phyloP scores from a whole-genome alignment of 2,329 filamentous ascomycete genomes.

The Hirsutella rhossiliensis region DNA sequence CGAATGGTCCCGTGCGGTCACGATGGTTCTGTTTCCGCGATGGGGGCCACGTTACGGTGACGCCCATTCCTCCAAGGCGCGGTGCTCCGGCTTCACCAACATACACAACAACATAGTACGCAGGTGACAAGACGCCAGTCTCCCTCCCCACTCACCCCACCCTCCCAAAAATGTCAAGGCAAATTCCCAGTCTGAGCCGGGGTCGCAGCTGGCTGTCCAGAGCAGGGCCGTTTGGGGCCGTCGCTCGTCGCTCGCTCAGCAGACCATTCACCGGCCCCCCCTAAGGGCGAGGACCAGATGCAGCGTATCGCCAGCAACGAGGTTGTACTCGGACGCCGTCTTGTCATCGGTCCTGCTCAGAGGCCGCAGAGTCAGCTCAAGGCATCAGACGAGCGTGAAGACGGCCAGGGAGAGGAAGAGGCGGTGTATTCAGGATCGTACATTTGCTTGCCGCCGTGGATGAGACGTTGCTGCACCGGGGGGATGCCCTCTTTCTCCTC shows the following conservation, averaged over 20 bases:
- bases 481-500: conserved; percentile 99
- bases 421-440: conserved; percentile 28
- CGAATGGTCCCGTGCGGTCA: too few relatives aligned
- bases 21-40: too few relatives aligned
- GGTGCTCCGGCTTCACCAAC: too few relatives aligned
- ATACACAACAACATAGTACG: too few relatives aligned
- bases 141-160: too few relatives aligned
- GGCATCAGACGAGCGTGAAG: neutral
- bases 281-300: conserved; percentile 77
- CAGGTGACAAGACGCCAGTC: too few relatives aligned
- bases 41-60: too few relatives aligned
- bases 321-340: conserved; percentile 77
- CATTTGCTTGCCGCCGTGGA: conserved; percentile 98
- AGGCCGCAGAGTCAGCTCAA: neutral
- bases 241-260: neutral
- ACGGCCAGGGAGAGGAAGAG: neutral
- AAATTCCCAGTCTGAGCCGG: too few relatives aligned
- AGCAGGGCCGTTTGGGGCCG: too few relatives aligned
- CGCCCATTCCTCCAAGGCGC: too few relatives aligned
- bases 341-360: conserved; percentile 80
- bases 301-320: conserved; percentile 84
- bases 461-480: conserved; percentile 89
- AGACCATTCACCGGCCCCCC: neutral
- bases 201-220: too few relatives aligned
- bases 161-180: too few relatives aligned